Evolutionary conservation across 2,329 filamentous ascomycete genomes (phyloP).

Genomic region (Aspergillus intermedius): DNA sequence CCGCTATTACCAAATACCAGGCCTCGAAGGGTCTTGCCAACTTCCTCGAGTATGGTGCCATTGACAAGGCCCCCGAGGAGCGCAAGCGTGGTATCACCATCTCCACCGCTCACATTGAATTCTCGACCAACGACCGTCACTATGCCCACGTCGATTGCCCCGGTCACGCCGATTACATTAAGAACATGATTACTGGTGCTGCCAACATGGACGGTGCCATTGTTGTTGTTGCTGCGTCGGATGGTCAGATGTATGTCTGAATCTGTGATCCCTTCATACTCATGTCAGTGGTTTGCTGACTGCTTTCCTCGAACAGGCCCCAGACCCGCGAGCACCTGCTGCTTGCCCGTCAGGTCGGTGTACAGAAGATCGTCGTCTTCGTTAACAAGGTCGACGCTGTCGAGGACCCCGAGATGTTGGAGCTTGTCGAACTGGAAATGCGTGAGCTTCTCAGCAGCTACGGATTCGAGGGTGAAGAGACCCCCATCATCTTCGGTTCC

Average conservation of each 20-base stretch:
- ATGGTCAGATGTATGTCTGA: conserved; percentile 77
- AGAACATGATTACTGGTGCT: conserved; percentile 99
- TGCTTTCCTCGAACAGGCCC: conserved; percentile 49
- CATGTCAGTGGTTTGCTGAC: background rate
- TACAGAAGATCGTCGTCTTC: conserved; percentile 96
- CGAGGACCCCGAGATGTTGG: conserved; percentile 98
- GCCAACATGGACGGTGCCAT: conserved; percentile 99
- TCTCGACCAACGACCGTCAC: conserved; percentile 86
- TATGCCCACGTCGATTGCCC: conserved; percentile 99
- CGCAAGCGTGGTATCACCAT: conserved; percentile 99
- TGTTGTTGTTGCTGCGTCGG: conserved; percentile 95
- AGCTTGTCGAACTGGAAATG: conserved; percentile 99
- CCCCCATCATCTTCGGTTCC: conserved; percentile 93
- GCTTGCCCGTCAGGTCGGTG: conserved; percentile 94
- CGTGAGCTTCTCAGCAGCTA: conserved; percentile 88
- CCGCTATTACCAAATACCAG: conserved; percentile 97
- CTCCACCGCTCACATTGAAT: conserved; percentile 97
- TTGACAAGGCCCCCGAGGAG: conserved; percentile 99
- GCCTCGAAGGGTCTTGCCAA: conserved; percentile 86
- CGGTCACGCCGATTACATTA: conserved; percentile 99
- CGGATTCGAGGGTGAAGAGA: conserved; percentile 96
- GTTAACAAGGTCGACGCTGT: conserved; percentile 99
- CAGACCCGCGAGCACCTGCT: conserved; percentile 98
- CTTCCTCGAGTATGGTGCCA: conserved; percentile 95
- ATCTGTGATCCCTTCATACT: background rate